Percentiles rank a stretch among this genome's conserved stretches.
These are phyloP conservation scores for Emmonsia crescens DNA, from an alignment of 2,329 filamentous ascomycete species.

Conservation along the genomic window DNA sequence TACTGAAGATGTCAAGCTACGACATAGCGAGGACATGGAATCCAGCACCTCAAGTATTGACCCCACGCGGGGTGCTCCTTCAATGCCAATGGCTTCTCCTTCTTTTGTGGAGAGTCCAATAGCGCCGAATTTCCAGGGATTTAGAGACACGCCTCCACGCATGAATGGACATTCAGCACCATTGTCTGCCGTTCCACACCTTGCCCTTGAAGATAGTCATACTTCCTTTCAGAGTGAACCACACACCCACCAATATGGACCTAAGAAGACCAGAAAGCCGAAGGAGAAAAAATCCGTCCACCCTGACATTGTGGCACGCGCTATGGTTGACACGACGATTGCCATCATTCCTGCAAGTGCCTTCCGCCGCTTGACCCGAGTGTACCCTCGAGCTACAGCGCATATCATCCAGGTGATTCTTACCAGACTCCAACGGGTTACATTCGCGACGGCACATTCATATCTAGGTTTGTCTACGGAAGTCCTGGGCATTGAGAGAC, in stretches of 20 bases:
- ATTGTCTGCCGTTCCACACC: conserved; percentile 58
- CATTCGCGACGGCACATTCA: conserved; percentile 83
- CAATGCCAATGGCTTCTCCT: conserved; percentile 30
- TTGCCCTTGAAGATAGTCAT: conserved; percentile 45
- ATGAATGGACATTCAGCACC: conserved; percentile 20
- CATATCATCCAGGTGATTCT: conserved; percentile 98
- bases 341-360: conserved; percentile 96
- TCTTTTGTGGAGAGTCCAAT: conserved; percentile 21
- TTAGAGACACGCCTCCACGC: conserved; percentile 10
- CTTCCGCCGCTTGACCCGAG: conserved; percentile 79
- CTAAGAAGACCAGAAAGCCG: conserved; percentile 26
- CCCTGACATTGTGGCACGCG: conserved; percentile 92
- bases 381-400: conserved; percentile 91
- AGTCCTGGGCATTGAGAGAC: conserved; percentile 81
- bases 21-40: conserved; percentile 49
- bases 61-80: conserved; percentile 26
- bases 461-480: conserved; percentile 89
- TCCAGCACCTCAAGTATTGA: conserved; percentile 28
- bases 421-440: conserved; percentile 87
- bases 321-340: conserved; percentile 93
- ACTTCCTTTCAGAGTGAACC: conserved; percentile 12
- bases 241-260: conserved; percentile 28
- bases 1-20: conserved; percentile 82
- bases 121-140: conserved; percentile 13
- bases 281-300: conserved; percentile 60